A percentile compares a stretch with the other conserved stretches of the same genome.
Evolutionary conservation across 805 yeast species (phyloP).

Genomic region (Cyberlindnera bimundalis): DNA sequence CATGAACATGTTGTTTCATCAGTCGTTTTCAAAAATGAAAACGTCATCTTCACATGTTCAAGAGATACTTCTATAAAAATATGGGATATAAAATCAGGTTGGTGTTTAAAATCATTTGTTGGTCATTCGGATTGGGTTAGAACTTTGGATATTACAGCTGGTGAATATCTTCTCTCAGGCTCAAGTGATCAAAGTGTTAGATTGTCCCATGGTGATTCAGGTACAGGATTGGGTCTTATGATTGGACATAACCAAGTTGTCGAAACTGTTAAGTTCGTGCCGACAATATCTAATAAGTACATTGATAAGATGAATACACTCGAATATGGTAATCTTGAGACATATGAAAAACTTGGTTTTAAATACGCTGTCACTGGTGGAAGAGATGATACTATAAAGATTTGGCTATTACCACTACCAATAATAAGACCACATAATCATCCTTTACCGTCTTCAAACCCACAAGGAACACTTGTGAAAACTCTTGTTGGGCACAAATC

Average conservation of each 20-base stretch:
- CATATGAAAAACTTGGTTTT: slow-evolving; percentile 45
- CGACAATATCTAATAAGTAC: slow-evolving; percentile 42
- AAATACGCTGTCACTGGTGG: slow-evolving; percentile 77
- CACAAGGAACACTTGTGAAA: slow-evolving; percentile 56
- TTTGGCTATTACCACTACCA: slow-evolving; percentile 80
- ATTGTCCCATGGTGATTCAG: slow-evolving; percentile 61
- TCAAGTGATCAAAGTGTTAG: slow-evolving; percentile 77
- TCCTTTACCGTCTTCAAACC: slow-evolving; percentile 56
- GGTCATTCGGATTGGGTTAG: slow-evolving; percentile 93
- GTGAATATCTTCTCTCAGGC: slow-evolving; percentile 60
- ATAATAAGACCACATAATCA: slow-evolving; percentile 48
- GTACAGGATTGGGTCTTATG: slow-evolving; percentile 63
- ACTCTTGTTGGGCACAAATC: slow-evolving; percentile 74
- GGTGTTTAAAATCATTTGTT: slow-evolving; percentile 58
- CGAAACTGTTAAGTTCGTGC: slow-evolving; percentile 69
- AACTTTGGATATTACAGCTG: slow-evolving; percentile 47
- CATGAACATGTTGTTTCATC: slow-evolving; percentile 85
- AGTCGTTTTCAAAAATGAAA: slow-evolving; percentile 47
- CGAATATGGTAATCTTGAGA: slow-evolving; percentile 22
- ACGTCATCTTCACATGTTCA: slow-evolving; percentile 55
- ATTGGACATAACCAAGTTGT: slow-evolving; percentile 82
- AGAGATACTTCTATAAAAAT: slow-evolving; percentile 58
- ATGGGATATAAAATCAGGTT: slow-evolving; percentile 70
- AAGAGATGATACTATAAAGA: slow-evolving; percentile 66
- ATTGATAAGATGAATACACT: slow-evolving; percentile 42